phyloP scores from a whole-genome alignment of 108 stramenopile species.

The Nannochloropsis oceanica region DNA sequence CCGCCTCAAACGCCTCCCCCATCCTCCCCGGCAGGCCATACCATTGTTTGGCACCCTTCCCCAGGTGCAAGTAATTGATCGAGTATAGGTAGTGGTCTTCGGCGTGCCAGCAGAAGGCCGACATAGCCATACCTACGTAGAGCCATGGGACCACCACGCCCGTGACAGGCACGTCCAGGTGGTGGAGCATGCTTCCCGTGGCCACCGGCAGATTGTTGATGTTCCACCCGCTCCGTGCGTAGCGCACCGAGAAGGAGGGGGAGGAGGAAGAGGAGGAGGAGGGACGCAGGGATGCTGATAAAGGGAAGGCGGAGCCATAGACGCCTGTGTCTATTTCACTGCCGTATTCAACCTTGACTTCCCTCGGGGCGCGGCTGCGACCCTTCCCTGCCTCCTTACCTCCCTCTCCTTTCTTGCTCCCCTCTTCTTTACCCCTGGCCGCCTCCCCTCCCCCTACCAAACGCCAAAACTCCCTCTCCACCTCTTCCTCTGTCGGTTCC shows the following conservation, averaged over 20 bases:
- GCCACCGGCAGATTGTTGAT: constrained; percentile 86
- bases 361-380: not conserved
- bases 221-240: constrained; percentile 85
- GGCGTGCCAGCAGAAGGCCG: constrained; percentile 92
- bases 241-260: constrained; percentile 5
- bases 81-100: constrained; percentile 97
- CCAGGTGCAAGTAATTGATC: constrained; percentile 92
- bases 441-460: constrained; percentile 55
- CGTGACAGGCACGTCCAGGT: constrained; percentile 68
- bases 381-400: not conserved
- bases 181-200: constrained; percentile 62
- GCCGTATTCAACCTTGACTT: constrained; percentile 53
- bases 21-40: constrained; percentile 50
- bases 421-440: constrained; percentile 43
- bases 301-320: constrained; percentile 77
- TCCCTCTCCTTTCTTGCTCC: constrained; percentile 7
- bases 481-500: constrained; percentile 2
- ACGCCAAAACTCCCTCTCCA: constrained; percentile 78
- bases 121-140: constrained; percentile 79
- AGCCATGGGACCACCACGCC: constrained; percentile 91
- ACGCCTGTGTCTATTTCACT: constrained; percentile 77
- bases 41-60: constrained; percentile 81
- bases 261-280: not conserved
- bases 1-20: constrained; percentile 48
- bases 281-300: not conserved